Base-by-base conservation (phyloP, 306 rosid genomes). In the Dryas alaskensis region DNA sequence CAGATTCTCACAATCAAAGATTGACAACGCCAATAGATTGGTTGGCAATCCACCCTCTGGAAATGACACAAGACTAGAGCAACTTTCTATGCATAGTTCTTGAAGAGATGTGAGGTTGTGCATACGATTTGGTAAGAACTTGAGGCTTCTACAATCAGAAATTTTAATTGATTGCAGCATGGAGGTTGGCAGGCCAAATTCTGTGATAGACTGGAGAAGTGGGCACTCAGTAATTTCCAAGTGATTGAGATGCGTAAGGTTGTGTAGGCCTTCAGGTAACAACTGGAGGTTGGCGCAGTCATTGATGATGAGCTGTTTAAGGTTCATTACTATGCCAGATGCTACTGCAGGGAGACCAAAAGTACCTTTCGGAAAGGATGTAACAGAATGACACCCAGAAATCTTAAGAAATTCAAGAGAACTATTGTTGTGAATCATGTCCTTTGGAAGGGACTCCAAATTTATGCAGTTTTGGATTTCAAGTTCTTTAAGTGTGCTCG, bases 211-310 rank as follows among this genome's bases (percentile, higher is more conserved):
- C 16, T 27, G 46, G 11, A 81, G 60, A 45, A 67, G 70, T 67
- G 81, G 84, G 49, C 84, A 81, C n/a, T 76, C 72, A 14, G 65
- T 54, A 50, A 81, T 52, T 72, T 76, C 84, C 48, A 81, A 59
- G 70, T 31, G 61, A 55, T 16, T 50, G 16, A 80, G 80, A 80
- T 48, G 10, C 19, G 31, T 8, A 16, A 76, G 78, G 62, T 60
- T 81, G 60, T 76, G 69, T 10, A 76, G 46, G 46, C 81, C 75
- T 42, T 73, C 78, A 43, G 81, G 84, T 45, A 80, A 49, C 1
- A 55, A 60, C 78, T 50, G 10, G 27, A 81, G 71, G 58, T 65
- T 72, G 40, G 60, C 16, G 16, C 84, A 81, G 62, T 54, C 48
- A 8, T 44, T 65, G 64, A 81, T 67, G 65, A 76, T 60, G 16